Conservation (phyloP, 2,329 filamentous ascomycete species). For the Claviceps capensis region DNA sequence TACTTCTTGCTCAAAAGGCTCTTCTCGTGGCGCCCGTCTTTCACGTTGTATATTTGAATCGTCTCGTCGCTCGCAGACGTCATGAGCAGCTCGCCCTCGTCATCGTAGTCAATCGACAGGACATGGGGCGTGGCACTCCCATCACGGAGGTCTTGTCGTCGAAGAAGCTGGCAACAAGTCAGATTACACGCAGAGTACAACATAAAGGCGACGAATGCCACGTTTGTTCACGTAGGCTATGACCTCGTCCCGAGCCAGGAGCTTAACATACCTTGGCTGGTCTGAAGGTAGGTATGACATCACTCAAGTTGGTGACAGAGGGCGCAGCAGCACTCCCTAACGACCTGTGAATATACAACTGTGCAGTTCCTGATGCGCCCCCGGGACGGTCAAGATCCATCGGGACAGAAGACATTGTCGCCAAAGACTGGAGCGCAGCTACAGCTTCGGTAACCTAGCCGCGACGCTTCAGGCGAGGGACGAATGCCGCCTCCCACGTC, state of each 20-base stretch:
- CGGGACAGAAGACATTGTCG: conserved; percentile 35
- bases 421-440: neutral
- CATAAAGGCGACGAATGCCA: neutral
- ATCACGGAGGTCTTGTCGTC: conserved; percentile 41
- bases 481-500: neutral
- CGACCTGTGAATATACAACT: conserved; percentile 37
- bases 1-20: conserved; percentile 92
- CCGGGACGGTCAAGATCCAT: conserved; percentile 42
- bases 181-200: neutral
- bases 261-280: conserved; percentile 55
- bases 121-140: conserved; percentile 46
- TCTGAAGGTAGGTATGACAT: conserved; percentile 64
- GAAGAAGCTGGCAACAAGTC: conserved; percentile 32
- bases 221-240: neutral
- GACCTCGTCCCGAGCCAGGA: neutral
- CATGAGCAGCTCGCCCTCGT: conserved; percentile 84
- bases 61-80: conserved; percentile 88
- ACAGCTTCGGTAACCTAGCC: neutral
- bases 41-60: conserved; percentile 88
- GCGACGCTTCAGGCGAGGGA: neutral
- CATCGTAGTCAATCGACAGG: conserved; percentile 91
- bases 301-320: conserved; percentile 54
- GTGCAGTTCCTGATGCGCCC: conserved; percentile 26
- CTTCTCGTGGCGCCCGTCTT: conserved; percentile 81
- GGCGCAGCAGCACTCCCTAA: conserved; percentile 21